Base-by-base conservation (phyloP, 345 rosid species). In the Theobroma cacao region DNA sequence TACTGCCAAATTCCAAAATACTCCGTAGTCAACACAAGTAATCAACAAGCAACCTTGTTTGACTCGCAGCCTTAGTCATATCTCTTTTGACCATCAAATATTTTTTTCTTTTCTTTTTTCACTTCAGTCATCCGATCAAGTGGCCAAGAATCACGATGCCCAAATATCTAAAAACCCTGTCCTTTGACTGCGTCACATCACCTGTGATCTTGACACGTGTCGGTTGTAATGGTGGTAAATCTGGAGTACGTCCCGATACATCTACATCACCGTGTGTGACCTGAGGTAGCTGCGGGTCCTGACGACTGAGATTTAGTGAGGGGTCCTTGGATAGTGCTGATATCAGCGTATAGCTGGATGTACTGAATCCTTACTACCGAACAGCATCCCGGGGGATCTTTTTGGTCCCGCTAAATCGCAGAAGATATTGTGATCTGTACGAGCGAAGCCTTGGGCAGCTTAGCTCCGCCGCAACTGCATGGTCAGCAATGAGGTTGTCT, bases 311-410 rank as follows among this genome's bases (percentile, higher is more conserved):
- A 31, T 68, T 40, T 33, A 12, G 36, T 28, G 2, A 11, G 64
- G 1, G 7, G 18, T 11, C 64, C 36, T 2, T 15, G 34, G 20
- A 4, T 55, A 43, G 14, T 71, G 75, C 30, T 48, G 56, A 50
- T 31, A 70, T 70, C 59, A 30, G 26, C 26, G 41, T 30, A 48
- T 12, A 31, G 41, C 75, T 30, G 75, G 75, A 69, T 69, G 55
- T 26, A 68, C 58, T 69, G 58, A 48, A 45, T 7, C 13, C 34
- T 70, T 4, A 28, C 28, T 13, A 31, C 34, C 41, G 74, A 70
- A 50, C 75, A 71, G 22, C 43, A 71, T 71, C 75, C 41, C 41
- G 50, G 40, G 60, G 59, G 74, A 70, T 70, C 74, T 48, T 18
- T 41, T 30, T 67, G 36, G 60, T 26, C 74, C 74, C 59, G 48